Percentiles rank a stretch among this genome's conserved stretches.
phyloP scores from a whole-genome alignment of 495 filamentous ascomycete genomes.

The Penicillium paxilli region DNA sequence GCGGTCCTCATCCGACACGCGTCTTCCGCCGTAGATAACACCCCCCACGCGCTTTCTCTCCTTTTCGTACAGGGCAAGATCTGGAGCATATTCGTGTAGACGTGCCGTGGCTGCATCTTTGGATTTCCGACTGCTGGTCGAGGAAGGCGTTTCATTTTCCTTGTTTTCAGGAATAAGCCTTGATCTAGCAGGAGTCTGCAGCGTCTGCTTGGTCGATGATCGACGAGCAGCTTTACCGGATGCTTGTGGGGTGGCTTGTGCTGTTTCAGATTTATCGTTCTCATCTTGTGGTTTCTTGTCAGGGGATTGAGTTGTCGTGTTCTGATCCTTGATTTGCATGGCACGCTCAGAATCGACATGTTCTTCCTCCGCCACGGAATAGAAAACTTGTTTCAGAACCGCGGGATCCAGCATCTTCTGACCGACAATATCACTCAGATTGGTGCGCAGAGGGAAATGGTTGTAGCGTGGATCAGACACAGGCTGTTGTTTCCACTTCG shows the following conservation, averaged over 20 bases:
- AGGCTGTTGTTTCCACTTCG: constrained; percentile 71
- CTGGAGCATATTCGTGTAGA: constrained; percentile 73
- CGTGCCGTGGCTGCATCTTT: constrained; percentile 78
- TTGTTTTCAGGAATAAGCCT: constrained; percentile 57
- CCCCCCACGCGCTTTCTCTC: constrained; percentile 88
- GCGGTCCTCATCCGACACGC: constrained; percentile 51
- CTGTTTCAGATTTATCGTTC: constrained; percentile 13
- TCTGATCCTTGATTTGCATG: constrained; percentile 40
- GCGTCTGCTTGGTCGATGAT: constrained; percentile 22
- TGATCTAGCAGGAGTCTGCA: constrained; percentile 49
- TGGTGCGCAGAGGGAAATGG: constrained; percentile 82
- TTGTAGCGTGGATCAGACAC: constrained; percentile 70
- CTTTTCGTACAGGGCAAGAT: constrained; percentile 89
- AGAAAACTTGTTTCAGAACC: constrained; percentile 55
- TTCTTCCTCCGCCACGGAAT: constrained; percentile 26
- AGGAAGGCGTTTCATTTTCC: constrained; percentile 83
- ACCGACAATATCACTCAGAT: constrained; percentile 89
- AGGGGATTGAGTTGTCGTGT: constrained; percentile 23
- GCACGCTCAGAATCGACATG: constrained; percentile 22
- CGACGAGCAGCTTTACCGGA: constrained; percentile 31
- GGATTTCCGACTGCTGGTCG: constrained; percentile 77
- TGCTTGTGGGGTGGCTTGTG: constrained; percentile 16
- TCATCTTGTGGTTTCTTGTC: constrained; percentile 17
- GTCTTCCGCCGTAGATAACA: constrained; percentile 70
- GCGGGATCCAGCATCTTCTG: constrained; percentile 68